Percentiles rank a stretch among this genome's conserved stretches.
These are phyloP conservation scores for Crithidia expoeki DNA, from an alignment of 208 protist genomes.

Conservation along the genomic window DNA sequence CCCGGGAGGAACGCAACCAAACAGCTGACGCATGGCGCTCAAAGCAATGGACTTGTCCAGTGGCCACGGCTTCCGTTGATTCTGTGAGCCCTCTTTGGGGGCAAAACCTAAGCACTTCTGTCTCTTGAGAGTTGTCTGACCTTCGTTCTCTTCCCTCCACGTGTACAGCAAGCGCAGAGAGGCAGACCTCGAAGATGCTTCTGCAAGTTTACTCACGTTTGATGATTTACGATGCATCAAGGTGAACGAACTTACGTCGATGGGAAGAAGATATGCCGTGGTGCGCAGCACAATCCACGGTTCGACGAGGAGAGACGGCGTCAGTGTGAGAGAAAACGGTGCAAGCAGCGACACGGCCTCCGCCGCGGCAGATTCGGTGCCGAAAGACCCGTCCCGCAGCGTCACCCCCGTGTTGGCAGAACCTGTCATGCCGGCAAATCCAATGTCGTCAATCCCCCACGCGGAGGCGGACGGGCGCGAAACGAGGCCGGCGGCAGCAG, in stretches of 20 bases:
- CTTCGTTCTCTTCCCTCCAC: not conserved
- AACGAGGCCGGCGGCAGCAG: not conserved
- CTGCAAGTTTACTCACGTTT: too few species aligned
- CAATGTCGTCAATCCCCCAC: not conserved
- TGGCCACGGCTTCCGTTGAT: not conserved
- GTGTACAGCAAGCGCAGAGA: not conserved
- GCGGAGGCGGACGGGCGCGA: slow-evolving; percentile 3
- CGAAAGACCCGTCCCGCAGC: not conserved
- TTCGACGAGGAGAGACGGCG: slow-evolving; percentile 16
- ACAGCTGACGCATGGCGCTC: slow-evolving; percentile 14
- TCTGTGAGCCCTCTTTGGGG: not conserved
- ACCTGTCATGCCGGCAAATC: not conserved
- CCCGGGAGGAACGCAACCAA: slow-evolving; percentile 4
- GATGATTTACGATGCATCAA: too few species aligned
- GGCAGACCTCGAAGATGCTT: too few species aligned
- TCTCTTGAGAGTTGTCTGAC: not conserved
- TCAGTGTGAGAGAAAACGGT: slow-evolving; percentile 4
- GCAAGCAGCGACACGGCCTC: not conserved
- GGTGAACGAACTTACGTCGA: too few species aligned
- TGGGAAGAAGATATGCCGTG: slow-evolving; percentile 11
- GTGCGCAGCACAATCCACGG: slow-evolving; percentile 26
- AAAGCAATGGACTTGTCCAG: not conserved
- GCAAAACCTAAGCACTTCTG: not conserved
- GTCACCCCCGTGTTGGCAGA: not conserved
- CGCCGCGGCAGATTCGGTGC: not conserved